Conservation (phyloP, 805 yeast species). For the Tetrapisispora iriomotensis region DNA sequence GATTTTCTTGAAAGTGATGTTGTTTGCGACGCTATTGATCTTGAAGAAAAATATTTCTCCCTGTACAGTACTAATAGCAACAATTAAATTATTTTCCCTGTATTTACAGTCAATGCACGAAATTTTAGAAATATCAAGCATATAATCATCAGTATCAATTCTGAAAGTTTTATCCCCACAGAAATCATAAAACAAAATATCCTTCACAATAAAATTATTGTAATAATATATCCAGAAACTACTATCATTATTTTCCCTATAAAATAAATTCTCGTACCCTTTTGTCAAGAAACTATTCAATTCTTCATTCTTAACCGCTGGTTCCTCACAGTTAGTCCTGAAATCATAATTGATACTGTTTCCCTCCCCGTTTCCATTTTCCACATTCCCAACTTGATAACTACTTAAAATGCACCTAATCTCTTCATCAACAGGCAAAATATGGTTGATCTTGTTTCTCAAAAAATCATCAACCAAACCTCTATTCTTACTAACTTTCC, state of each 20-base stretch:
- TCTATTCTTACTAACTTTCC: background rate
- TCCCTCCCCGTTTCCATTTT: background rate
- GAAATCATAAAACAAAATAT: slow-evolving; percentile 1
- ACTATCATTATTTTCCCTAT: background rate
- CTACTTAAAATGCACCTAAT: background rate
- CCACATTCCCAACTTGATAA: background rate
- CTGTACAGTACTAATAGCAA: background rate
- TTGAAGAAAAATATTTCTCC: background rate
- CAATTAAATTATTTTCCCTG: background rate
- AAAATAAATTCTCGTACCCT: slow-evolving; percentile 1
- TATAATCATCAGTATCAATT: background rate
- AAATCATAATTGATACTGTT: background rate
- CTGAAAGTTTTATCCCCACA: background rate
- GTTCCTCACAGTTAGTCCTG: background rate
- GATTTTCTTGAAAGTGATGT: background rate
- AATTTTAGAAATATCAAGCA: background rate
- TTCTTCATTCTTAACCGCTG: background rate
- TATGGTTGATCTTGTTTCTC: background rate
- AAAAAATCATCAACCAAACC: background rate
- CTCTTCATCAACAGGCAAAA: background rate
- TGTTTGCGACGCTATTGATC: too few species aligned
- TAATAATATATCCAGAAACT: slow-evolving; percentile 2
- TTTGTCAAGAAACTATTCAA: background rate
- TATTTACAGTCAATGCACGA: slow-evolving; percentile 3
- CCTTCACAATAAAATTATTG: slow-evolving; percentile 1